Conservation (phyloP, 306 rosid genomes). For the Argentina anserina region DNA sequence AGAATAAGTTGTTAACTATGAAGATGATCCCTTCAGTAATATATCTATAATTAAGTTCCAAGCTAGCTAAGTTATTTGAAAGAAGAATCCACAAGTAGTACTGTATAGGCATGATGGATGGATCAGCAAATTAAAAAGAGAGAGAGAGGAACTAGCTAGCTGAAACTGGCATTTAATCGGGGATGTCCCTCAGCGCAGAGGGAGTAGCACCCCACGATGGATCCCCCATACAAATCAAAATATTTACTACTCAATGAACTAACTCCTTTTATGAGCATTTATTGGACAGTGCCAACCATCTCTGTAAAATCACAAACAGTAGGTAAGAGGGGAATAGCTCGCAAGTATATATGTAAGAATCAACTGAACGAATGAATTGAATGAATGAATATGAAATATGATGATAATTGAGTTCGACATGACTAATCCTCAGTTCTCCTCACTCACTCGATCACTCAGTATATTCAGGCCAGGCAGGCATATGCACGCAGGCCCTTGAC, state of each 20-base stretch:
- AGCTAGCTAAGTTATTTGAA: neutral
- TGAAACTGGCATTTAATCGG: slow-evolving; percentile 1
- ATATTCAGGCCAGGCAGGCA: neutral
- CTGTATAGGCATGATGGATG: neutral
- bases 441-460: neutral
- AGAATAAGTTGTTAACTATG: too few relatives aligned
- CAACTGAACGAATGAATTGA: neutral
- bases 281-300: slow-evolving; percentile 12
- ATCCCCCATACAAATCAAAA: neutral
- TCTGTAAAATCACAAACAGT: neutral
- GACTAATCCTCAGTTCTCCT: slow-evolving; percentile 10
- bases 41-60: too few relatives aligned
- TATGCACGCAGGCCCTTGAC: neutral
- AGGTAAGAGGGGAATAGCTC: neutral
- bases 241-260: slow-evolving; percentile 11
- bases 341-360: too few relatives aligned
- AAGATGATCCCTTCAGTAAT: too few relatives aligned
- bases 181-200: slow-evolving; percentile 13
- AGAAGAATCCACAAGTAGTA: neutral
- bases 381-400: neutral
- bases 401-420: neutral
- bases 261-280: neutral
- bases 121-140: neutral
- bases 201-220: neutral
- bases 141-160: neutral